Evolutionary conservation across 495 filamentous ascomycete genomes (phyloP).

Genomic region (Trichoderma virens): DNA sequence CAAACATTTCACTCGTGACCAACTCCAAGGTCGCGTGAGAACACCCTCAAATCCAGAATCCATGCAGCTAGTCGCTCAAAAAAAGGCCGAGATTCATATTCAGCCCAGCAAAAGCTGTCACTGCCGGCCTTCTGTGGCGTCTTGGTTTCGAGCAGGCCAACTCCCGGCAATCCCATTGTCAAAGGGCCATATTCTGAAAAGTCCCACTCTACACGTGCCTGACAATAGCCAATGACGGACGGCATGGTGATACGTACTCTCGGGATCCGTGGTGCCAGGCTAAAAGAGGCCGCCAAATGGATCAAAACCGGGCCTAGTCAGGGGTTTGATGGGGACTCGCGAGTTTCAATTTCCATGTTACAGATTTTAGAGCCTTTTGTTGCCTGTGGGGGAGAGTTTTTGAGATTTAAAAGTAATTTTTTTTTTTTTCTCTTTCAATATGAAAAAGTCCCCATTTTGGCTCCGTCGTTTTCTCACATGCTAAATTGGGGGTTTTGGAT

Average conservation of each 20-base stretch:
- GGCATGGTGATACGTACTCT: too few relatives aligned
- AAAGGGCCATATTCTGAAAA: too few relatives aligned
- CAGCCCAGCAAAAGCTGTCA: too few relatives aligned
- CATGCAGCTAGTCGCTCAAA: too few relatives aligned
- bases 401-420: background rate
- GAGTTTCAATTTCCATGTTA: background rate
- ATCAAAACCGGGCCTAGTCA: background rate
- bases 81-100: too few relatives aligned
- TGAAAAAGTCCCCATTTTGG: background rate
- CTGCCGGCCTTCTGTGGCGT: too few relatives aligned
- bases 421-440: background rate
- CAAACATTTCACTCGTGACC: too few relatives aligned
- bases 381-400: background rate
- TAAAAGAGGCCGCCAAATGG: background rate
- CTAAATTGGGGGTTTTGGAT: background rate
- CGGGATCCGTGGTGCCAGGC: background rate
- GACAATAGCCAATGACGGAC: background rate
- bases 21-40: too few relatives aligned
- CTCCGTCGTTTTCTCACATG: background rate
- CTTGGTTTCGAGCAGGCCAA: too few relatives aligned
- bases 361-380: background rate
- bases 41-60: too few relatives aligned
- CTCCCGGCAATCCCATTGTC: too few relatives aligned
- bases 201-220: background rate
- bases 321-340: background rate